phyloP scores from a whole-genome alignment of 2,329 filamentous ascomycete genomes.

The Aspergillus sp. region DNA sequence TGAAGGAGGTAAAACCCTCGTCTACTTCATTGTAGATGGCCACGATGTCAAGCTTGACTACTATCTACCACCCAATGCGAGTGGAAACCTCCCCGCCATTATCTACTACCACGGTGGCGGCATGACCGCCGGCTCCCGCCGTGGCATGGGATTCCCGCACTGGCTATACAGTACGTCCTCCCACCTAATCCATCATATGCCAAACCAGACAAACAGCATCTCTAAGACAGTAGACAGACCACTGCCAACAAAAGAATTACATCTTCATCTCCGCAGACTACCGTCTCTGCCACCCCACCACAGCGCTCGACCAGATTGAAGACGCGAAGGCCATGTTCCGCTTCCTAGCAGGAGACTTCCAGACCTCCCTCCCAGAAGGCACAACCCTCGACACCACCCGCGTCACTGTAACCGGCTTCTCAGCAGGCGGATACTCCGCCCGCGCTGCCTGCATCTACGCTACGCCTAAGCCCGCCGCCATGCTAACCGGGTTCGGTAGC shows the following conservation, averaged over 20 bases:
- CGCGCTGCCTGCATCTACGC: constrained; percentile 26
- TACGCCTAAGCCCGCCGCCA: constrained; percentile 18
- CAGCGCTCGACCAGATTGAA: constrained; percentile 22
- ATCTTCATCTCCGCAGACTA: constrained; percentile 27
- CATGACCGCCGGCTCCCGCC: constrained; percentile 25
- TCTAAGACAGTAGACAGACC: constrained; percentile 3
- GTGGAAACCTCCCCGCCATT: constrained; percentile 19
- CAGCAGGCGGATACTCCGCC: constrained; percentile 26
- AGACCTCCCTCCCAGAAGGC: constrained; percentile 5
- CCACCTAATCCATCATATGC: too few species aligned
- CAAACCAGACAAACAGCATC: neutral
- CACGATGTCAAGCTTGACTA: constrained; percentile 27
- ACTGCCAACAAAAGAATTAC: constrained; percentile 24
- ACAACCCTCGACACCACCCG: constrained; percentile 16
- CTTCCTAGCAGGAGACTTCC: constrained; percentile 17
- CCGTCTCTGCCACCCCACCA: constrained; percentile 24
- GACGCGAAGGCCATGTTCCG: constrained; percentile 22
- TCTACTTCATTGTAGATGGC: constrained; percentile 20
- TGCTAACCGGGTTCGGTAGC: constrained; percentile 20
- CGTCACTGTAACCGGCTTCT: constrained; percentile 25
- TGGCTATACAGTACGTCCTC: constrained; percentile 21
- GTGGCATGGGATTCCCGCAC: constrained; percentile 8
- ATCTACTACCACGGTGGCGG: constrained; percentile 28
- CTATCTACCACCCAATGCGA: constrained; percentile 14
- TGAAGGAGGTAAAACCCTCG: constrained; percentile 12